phyloP scores from a whole-genome alignment of 202 grass and related monocot genomes.

The Carex sylvatica region DNA sequence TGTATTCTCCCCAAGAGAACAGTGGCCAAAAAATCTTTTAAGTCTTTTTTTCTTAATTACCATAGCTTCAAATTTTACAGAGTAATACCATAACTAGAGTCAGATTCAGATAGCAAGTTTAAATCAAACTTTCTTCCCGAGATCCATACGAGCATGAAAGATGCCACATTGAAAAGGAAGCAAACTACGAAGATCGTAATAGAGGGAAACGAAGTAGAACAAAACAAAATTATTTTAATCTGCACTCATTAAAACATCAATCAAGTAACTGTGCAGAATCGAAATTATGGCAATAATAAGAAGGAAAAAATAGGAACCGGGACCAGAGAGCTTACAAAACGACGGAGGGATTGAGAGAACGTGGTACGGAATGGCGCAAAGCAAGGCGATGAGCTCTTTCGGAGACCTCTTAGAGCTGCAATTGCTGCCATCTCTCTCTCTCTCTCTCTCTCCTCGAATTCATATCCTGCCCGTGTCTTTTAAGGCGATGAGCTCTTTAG shows the following conservation, averaged over 20 bases:
- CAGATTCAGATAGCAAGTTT: neutral
- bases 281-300: neutral
- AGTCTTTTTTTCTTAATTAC: neutral
- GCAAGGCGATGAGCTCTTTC: neutral
- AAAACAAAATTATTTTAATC: neutral
- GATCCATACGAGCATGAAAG: neutral
- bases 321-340: slow-evolving; percentile 25
- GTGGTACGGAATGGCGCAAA: neutral
- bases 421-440: slow-evolving; percentile 30
- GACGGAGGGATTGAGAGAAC: slow-evolving; percentile 8
- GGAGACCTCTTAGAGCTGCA: slow-evolving; percentile 20
- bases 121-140: neutral
- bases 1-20: neutral
- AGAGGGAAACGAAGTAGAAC: neutral
- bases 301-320: neutral
- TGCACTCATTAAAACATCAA: neutral
- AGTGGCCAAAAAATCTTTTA: neutral
- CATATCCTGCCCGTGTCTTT: neutral
- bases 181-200: neutral
- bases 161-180: neutral
- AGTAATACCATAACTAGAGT: neutral
- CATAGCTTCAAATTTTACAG: neutral
- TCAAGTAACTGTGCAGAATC: neutral
- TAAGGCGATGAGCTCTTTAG: no score
- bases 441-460: neutral